These are phyloP conservation scores for Ophiocytium majus DNA, from an alignment of 352 stramenopile species.

Conservation along the genomic window DNA sequence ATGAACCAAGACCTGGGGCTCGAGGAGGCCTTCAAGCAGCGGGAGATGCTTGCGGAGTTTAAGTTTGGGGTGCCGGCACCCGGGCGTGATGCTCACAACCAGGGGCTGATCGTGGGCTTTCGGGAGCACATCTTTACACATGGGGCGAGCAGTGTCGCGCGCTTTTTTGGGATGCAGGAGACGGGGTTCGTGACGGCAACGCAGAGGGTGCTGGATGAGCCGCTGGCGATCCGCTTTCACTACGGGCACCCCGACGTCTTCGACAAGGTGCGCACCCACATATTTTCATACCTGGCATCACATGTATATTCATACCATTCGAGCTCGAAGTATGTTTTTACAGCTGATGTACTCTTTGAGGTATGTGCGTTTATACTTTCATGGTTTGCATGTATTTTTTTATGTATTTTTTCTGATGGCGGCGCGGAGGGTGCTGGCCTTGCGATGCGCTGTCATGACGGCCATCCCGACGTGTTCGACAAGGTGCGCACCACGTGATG, in stretches of 20 bases:
- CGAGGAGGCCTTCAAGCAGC: constrained; percentile 53
- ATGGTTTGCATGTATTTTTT: too few relatives aligned
- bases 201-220: constrained; percentile 90
- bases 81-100: constrained; percentile 59
- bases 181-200: constrained; percentile 96
- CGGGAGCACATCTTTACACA: constrained; percentile 98
- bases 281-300: too few relatives aligned
- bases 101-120: constrained; percentile 84
- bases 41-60: constrained; percentile 91
- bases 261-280: constrained; percentile 97
- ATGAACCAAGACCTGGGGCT: neutral
- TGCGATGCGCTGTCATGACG: neutral
- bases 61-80: constrained; percentile 66
- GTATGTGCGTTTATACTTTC: too few relatives aligned
- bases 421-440: too few relatives aligned
- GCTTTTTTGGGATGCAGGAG: constrained; percentile 98
- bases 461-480: neutral
- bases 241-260: constrained; percentile 99
- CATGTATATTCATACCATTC: too few relatives aligned
- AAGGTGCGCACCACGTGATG: neutral
- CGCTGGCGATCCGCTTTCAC: constrained; percentile 86
- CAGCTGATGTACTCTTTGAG: too few relatives aligned
- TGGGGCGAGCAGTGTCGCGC: constrained; percentile 92
- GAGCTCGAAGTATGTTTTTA: too few relatives aligned
- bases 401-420: too few relatives aligned